These are phyloP conservation scores for Beauveria sp. DNA, from an alignment of 2,329 filamentous ascomycete species.

Conservation along the genomic window DNA sequence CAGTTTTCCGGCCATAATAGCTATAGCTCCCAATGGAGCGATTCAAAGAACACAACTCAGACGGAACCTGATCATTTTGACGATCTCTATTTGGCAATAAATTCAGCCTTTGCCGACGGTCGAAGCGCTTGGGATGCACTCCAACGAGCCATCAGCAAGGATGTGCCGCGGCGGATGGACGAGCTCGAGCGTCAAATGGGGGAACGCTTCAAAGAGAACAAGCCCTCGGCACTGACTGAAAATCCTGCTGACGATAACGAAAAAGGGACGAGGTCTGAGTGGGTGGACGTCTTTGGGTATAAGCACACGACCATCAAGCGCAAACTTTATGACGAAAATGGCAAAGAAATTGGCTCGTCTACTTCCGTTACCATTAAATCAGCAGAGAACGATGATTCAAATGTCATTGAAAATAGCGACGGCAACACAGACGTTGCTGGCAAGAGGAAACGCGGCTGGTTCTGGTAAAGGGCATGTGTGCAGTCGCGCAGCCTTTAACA, in stretches of 20 bases:
- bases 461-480: neutral
- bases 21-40: neutral
- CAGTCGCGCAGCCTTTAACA: neutral
- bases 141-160: constrained; percentile 26
- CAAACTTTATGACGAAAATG: constrained; percentile 32
- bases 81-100: constrained; percentile 33
- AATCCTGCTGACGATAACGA: constrained; percentile 23
- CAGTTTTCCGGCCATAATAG: constrained; percentile 1
- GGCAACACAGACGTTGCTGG: neutral
- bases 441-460: constrained; percentile 8
- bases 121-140: constrained; percentile 35
- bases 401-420: neutral
- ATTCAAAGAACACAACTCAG: neutral
- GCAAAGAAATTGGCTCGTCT: constrained; percentile 32
- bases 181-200: constrained; percentile 2
- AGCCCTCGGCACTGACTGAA: neutral
- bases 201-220: neutral
- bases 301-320: constrained; percentile 33
- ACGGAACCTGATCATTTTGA: constrained; percentile 29
- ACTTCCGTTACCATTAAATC: constrained; percentile 27
- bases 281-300: constrained; percentile 36
- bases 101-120: constrained; percentile 28
- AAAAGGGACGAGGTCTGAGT: constrained; percentile 31
- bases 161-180: constrained; percentile 11
- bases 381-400: constrained; percentile 16